Evolutionary conservation across 352 stramenopile genomes (phyloP), one percentile per base, ranked within the genome.

Genomic region (Pythium brachiatum): DNA sequence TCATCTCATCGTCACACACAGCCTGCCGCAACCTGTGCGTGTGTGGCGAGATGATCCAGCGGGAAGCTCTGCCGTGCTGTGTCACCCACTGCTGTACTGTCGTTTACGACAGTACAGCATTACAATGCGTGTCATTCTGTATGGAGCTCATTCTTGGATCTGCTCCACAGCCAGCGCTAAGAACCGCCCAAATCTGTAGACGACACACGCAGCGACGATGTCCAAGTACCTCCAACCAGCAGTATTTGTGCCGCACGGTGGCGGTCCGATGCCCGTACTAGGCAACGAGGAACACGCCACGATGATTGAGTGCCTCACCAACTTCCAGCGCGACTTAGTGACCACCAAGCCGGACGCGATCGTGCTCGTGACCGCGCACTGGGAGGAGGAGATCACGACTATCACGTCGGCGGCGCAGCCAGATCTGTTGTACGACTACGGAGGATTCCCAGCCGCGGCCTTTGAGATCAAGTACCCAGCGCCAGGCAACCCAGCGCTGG

Each of bases 341-440:
- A 41, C 16, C n/a, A 53, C 34, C 36, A 52, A 53, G 39, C 79
- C 80, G 8, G 84, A 79, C 75, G 72, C 70, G 18, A 89, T 96
- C 55, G 69, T 97, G 20, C 72, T 96, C 20, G 64, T 97, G 20
- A 88, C 79, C 15, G 90, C 86, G 18, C 90, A 97, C 62, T 97
- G 82, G 78, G 83, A 96, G 66, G 67, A 62, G 4, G 68, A 73
- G 38, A 66, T 69, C 20, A 61, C 55, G 2, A 72, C 69, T 16
- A 86, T 84, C 60, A 81, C 74, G 23, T 79, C 76, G 20, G 43
- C 74, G 5, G 69, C 79, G 18, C 57, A 68, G 0, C 82, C 81
- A 13, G 64, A 74, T 12, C 81, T 98, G 55, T 70, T 94, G n/a
- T 97, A 78, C 70, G 92, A 98, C 73, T 98, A 98, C 73, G 83